Conservation (phyloP, 306 rosid genomes). For the Lithocarpus polystachyus region DNA sequence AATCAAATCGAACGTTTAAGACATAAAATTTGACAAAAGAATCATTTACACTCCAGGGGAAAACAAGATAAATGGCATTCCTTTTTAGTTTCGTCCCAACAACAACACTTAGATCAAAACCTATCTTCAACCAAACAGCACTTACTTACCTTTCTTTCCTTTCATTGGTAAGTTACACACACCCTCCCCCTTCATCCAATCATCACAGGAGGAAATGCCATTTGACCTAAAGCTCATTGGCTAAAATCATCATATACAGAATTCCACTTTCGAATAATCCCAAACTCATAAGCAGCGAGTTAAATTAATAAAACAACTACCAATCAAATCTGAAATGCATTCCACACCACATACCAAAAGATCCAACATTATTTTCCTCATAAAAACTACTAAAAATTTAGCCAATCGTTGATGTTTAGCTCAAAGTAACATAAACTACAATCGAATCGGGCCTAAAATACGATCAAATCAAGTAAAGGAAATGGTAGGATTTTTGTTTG, state of each 20-base stretch:
- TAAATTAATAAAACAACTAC: not conserved
- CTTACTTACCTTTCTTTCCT: not conserved
- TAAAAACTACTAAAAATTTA: not conserved
- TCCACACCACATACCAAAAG: not conserved
- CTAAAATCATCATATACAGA: not conserved
- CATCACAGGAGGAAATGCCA: too few species aligned
- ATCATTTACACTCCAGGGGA: not conserved
- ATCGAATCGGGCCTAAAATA: not conserved
- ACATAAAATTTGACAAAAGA: too few species aligned
- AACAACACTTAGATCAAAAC: not conserved
- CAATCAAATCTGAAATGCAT: not conserved
- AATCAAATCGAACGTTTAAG: too few species aligned
- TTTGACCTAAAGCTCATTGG: too few species aligned
- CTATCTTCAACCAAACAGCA: not conserved
- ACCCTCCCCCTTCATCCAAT: too few species aligned
- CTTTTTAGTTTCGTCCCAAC: not conserved
- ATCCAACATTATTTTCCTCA: not conserved
- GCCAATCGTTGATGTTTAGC: not conserved
- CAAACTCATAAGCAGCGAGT: not conserved
- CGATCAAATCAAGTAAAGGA: not conserved
- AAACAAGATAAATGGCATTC: not conserved
- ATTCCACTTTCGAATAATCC: not conserved
- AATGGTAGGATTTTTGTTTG: not conserved
- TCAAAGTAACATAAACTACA: not conserved
- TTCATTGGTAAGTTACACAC: too few species aligned